phyloP scores from a whole-genome alignment of 2,329 filamentous ascomycete species.

The Plectosphaerella cucumerina region DNA sequence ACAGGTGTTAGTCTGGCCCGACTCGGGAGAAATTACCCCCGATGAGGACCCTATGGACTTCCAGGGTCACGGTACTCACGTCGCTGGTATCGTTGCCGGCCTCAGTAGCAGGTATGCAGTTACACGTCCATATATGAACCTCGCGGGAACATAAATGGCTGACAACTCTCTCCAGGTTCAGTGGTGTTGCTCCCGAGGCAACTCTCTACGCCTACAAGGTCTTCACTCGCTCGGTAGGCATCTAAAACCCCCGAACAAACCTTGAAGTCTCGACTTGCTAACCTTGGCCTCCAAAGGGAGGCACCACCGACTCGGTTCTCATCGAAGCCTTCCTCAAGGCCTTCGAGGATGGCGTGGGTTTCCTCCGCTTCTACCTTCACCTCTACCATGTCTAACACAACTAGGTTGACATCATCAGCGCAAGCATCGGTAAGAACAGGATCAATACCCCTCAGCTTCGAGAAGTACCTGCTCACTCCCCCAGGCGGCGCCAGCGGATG shows the following conservation, averaged over 20 bases:
- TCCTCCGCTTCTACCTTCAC: neutral
- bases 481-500: neutral
- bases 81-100: slow-evolving; percentile 42
- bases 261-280: no score
- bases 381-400: neutral
- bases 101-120: slow-evolving; percentile 17
- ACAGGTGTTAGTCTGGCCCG: neutral
- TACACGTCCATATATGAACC: neutral
- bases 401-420: slow-evolving; percentile 34
- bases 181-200: slow-evolving; percentile 22
- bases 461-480: neutral
- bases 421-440: slow-evolving; percentile 27
- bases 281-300: neutral
- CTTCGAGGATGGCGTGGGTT: slow-evolving; percentile 23
- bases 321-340: slow-evolving; percentile 30
- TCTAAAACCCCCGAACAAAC: neutral
- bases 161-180: no score
- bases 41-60: neutral
- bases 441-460: neutral
- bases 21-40: slow-evolving; percentile 15
- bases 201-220: slow-evolving; percentile 21
- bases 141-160: neutral
- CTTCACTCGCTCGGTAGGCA: slow-evolving; percentile 8
- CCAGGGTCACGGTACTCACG: slow-evolving; percentile 37
- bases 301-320: slow-evolving; percentile 1